A percentile compares a stretch with the other conserved stretches of the same genome.
Conservation (phyloP, 352 stramenopile genomes). For the Pythium brassicae region DNA sequence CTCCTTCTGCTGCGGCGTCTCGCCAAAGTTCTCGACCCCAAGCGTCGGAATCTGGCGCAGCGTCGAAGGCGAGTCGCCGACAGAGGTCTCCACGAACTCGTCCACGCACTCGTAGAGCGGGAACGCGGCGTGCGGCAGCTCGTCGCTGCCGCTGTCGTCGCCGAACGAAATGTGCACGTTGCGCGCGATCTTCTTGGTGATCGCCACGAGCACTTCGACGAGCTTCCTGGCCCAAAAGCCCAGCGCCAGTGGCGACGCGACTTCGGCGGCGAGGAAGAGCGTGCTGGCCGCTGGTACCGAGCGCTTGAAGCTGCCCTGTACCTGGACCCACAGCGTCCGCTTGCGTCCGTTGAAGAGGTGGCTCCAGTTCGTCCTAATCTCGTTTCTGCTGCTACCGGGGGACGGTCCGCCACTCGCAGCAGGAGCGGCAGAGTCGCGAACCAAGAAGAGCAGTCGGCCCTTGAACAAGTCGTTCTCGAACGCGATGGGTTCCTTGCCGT, state of each 20-base stretch:
- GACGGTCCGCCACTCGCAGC: background rate
- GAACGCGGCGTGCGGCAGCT: conserved; percentile 46
- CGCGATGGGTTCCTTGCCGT: conserved; percentile 31
- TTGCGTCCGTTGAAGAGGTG: conserved; percentile 33
- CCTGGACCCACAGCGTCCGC: conserved; percentile 43
- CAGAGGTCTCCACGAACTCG: conserved; percentile 33
- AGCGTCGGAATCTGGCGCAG: conserved; percentile 16
- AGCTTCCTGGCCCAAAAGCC: conserved; percentile 33
- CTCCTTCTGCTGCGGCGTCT: conserved; percentile 22
- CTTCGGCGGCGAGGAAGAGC: conserved; percentile 47
- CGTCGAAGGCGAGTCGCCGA: background rate
- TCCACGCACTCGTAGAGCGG: conserved; percentile 49
- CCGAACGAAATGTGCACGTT: conserved; percentile 39
- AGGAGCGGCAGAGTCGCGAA: conserved; percentile 17
- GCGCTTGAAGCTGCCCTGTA: conserved; percentile 61
- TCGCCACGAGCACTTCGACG: conserved; percentile 27
- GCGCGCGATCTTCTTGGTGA: conserved; percentile 33
- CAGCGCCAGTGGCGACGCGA: conserved; percentile 25
- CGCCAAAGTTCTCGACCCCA: conserved; percentile 31
- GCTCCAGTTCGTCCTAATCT: conserved; percentile 14
- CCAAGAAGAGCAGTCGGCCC: conserved; percentile 32
- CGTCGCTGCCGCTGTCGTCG: background rate
- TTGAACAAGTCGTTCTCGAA: conserved; percentile 45
- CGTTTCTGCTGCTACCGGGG: background rate
- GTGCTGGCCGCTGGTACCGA: conserved; percentile 19